These are phyloP conservation scores for Spathaspora girioi DNA, from an alignment of 805 yeast genomes.

Conservation along the genomic window DNA sequence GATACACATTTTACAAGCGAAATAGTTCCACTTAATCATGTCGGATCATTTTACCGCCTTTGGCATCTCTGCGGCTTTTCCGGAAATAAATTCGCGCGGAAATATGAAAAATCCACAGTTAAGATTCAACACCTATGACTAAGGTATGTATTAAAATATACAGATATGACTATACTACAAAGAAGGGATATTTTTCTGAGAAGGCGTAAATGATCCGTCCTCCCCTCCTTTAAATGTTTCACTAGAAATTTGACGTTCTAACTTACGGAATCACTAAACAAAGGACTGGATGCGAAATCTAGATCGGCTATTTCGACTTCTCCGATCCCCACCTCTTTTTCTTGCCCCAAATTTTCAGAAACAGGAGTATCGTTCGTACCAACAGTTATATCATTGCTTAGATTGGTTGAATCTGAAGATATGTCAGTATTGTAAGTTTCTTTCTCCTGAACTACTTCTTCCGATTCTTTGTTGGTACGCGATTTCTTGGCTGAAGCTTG, in stretches of 20 bases:
- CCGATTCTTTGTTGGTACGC: not conserved
- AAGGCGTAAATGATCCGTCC: too few species aligned
- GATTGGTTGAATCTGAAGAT: not conserved
- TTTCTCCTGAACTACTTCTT: not conserved
- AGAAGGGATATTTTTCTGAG: too few species aligned
- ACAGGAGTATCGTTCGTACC: not conserved
- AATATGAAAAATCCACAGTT: not conserved
- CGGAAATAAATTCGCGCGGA: not conserved
- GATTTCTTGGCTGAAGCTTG: slow-evolving; percentile 15
- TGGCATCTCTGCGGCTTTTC: not conserved
- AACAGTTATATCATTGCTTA: not conserved
- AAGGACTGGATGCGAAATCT: not conserved
- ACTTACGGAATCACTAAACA: not conserved
- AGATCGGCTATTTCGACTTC: not conserved
- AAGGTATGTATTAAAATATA: not conserved
- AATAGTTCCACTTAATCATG: not conserved
- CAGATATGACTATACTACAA: too few species aligned
- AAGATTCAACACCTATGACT: not conserved
- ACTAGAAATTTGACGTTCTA: not conserved
- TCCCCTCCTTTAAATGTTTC: too few species aligned
- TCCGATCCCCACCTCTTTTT: not conserved
- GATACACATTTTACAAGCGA: not conserved
- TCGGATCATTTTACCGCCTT: not conserved
- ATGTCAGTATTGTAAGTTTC: not conserved
- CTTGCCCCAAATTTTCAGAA: not conserved